Conservation (phyloP, 495 filamentous ascomycete species). For the Xylona heveae region DNA sequence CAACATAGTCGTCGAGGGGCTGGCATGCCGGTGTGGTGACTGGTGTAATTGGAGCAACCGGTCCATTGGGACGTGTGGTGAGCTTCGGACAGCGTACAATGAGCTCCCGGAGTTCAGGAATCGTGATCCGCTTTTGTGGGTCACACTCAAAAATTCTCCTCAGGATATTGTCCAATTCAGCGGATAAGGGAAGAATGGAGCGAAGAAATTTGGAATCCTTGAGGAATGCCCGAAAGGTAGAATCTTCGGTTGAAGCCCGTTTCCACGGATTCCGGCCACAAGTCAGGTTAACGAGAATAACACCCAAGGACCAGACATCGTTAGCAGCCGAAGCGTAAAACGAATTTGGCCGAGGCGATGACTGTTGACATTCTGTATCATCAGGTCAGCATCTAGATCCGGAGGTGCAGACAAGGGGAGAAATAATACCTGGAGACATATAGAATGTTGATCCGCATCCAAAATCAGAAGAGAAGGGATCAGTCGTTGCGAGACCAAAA, state of each 20-base stretch:
- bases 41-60: background rate
- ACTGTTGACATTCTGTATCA: conserved; percentile 73
- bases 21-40: too few species aligned
- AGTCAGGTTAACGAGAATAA: conserved; percentile 92
- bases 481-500: conserved; percentile 82
- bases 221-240: conserved; percentile 82
- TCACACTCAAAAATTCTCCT: conserved; percentile 77
- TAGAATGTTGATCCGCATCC: conserved; percentile 98
- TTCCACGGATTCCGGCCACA: conserved; percentile 99
- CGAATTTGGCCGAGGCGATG: conserved; percentile 49
- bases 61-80: conserved; percentile 20
- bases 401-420: background rate
- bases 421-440: conserved; percentile 80
- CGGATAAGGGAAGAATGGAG: conserved; percentile 79
- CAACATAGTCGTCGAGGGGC: too few species aligned
- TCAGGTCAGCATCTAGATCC: conserved; percentile 6
- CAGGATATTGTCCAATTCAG: conserved; percentile 75
- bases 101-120: conserved; percentile 56
- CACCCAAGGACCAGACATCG: conserved; percentile 94
- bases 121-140: conserved; percentile 65
- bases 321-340: conserved; percentile 87
- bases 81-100: conserved; percentile 62
- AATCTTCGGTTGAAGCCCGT: conserved; percentile 76
- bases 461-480: conserved; percentile 73
- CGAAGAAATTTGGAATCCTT: conserved; percentile 74